Conservation (phyloP, 805 yeast species). For the Sugiyamaella lignohabitans region DNA sequence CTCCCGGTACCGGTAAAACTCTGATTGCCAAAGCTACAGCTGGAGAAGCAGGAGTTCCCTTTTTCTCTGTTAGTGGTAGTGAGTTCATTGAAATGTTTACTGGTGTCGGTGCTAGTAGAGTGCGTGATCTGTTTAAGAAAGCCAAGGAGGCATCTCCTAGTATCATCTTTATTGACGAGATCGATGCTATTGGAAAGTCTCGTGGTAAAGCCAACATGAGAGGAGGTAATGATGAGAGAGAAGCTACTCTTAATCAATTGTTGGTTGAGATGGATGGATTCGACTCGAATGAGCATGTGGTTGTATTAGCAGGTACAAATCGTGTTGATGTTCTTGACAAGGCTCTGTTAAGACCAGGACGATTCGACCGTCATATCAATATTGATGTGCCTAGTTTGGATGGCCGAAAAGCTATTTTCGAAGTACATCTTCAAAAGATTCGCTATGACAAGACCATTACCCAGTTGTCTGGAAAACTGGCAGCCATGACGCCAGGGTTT, state of each 20-base stretch:
- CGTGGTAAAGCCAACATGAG: constrained; percentile 74
- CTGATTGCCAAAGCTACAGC: constrained; percentile 91
- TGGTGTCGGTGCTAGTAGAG: constrained; percentile 94
- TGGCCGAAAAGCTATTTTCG: constrained; percentile 81
- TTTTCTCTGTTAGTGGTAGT: constrained; percentile 84
- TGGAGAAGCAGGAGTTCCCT: constrained; percentile 94
- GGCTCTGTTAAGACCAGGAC: constrained; percentile 88
- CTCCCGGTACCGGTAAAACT: constrained; percentile 97
- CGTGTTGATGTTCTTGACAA: constrained; percentile 86
- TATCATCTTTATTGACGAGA: constrained; percentile 87
- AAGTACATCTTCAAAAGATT: constrained; percentile 66
- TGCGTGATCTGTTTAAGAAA: constrained; percentile 82
- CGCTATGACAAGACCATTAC: constrained; percentile 36
- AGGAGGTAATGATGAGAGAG: constrained; percentile 81
- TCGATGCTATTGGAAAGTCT: constrained; percentile 95
- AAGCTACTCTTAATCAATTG: constrained; percentile 84
- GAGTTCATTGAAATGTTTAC: constrained; percentile 97
- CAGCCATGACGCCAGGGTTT: constrained; percentile 91
- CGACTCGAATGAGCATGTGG: constrained; percentile 80
- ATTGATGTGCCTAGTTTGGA: constrained; percentile 84
- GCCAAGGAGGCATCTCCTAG: constrained; percentile 89
- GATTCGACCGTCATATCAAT: constrained; percentile 85
- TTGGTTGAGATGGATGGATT: constrained; percentile 96
- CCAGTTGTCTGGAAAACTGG: constrained; percentile 67
- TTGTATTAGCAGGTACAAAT: constrained; percentile 91